phyloP scores from a whole-genome alignment of 1,139 yeast genomes.

The Debaryomycetaceae sp. region DNA sequence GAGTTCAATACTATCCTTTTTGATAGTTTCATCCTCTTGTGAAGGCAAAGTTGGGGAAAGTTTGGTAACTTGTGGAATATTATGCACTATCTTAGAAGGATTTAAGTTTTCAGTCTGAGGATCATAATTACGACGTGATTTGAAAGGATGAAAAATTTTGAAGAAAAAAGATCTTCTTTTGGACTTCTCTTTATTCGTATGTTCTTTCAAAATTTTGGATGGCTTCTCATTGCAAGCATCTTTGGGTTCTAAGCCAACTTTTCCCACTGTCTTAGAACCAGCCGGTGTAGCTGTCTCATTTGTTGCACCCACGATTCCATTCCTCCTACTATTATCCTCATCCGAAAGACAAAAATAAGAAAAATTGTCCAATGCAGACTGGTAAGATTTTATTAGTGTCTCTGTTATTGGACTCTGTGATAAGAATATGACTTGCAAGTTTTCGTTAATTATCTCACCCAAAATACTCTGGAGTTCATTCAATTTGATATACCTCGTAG shows the following conservation, averaged over 20 bases:
- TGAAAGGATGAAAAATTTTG: neutral
- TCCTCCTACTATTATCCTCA: neutral
- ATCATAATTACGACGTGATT: no score
- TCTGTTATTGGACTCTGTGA: slow-evolving; percentile 21
- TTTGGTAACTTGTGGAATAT: no score
- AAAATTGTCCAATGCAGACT: slow-evolving; percentile 22
- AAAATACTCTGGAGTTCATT: slow-evolving; percentile 21
- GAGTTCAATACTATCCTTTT: no score
- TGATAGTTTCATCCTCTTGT: no score
- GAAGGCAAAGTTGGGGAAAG: no score
- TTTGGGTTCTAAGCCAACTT: neutral
- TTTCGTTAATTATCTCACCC: slow-evolving; percentile 19
- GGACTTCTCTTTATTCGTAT: neutral
- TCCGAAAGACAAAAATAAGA: neutral
- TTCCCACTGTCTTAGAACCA: neutral
- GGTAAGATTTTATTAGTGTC: slow-evolving; percentile 19
- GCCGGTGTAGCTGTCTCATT: neutral
- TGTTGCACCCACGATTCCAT: neutral
- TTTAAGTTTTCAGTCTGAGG: no score
- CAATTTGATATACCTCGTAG: slow-evolving; percentile 22
- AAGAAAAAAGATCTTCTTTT: neutral
- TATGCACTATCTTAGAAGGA: no score
- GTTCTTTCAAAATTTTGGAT: neutral
- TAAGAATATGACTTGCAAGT: slow-evolving; percentile 19
- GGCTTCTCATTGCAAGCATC: neutral